Evolutionary conservation across 768 basidiomycete genomes (phyloP), one percentile per base, ranked within the genome.

Genomic region (Amylocystis lapponica): DNA sequence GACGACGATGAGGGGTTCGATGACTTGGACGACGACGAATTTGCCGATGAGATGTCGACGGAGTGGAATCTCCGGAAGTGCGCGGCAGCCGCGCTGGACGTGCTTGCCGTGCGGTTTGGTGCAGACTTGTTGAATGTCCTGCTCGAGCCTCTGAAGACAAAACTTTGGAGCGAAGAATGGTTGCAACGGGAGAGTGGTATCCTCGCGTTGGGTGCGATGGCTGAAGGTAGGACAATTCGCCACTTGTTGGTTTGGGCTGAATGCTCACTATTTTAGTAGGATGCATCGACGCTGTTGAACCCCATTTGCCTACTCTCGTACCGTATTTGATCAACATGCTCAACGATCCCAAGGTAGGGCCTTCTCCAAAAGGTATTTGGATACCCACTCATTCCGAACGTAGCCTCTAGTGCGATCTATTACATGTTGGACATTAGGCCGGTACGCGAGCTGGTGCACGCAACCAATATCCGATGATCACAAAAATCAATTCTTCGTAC

Each of bases 1-100:
- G 83, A 82, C 0, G 91, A 94, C 40, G 88, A 91, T 0, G 88
- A 94, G 2, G 55, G 57, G 17, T 61, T 59, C 27, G 90, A 94
- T 3, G 87, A 94, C 46, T 81, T 89, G 3, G 85, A 92, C 50
- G 86, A 91, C 46, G 85, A 90, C 34, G 91, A 94, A 46, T 94
- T 95, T 53, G 92, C 92, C 12, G 96, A 98, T 46, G 96, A 97
- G 59, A 87, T 90, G 75, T 86, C 88, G 9, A 95, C 95, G 2
- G 94, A 98, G 61, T 99, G 96, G 96, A 99, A 98, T 66, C 71
- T 98, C 48, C 78, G 96, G 50, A 99, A 99, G 68, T 99, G 96
- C 59, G 92, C 93, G 2, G 96, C 96, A 0, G 96, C 96, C 1
- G 96, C 96, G 9, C 71, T 99, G 45, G 96, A 99, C 61, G 94